Percentiles rank a stretch among this genome's conserved stretches.
phyloP scores from a whole-genome alignment of 2,329 filamentous ascomycete species.

The Pseudocercospora crystallina region DNA sequence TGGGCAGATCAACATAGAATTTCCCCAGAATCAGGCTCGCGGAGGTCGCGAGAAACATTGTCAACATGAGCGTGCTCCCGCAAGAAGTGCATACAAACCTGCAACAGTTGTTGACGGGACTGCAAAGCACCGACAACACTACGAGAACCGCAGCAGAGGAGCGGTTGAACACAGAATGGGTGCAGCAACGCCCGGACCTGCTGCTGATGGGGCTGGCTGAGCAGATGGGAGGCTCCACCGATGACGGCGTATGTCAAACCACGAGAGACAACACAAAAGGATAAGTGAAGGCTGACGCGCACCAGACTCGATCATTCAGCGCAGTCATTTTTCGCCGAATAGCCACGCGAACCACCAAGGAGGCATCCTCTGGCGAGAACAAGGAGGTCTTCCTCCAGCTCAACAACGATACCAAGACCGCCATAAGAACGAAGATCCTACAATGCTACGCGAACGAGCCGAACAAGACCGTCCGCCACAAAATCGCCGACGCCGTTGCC shows the following conservation, averaged over 20 bases:
- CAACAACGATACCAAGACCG: constrained; percentile 67
- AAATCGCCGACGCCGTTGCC: constrained; percentile 95
- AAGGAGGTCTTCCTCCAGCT: constrained; percentile 86
- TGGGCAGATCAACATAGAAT: too few species aligned
- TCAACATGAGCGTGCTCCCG: constrained; percentile 68
- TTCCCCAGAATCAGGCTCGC: too few species aligned
- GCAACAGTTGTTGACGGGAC: constrained; percentile 78
- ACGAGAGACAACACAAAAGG: background rate
- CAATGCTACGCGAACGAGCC: constrained; percentile 72
- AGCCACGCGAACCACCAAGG: constrained; percentile 83
- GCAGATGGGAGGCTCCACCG: constrained; percentile 77
- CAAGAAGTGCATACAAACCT: constrained; percentile 82
- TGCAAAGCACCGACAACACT: constrained; percentile 86
- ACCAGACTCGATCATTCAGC: constrained; percentile 81
- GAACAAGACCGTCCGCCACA: constrained; percentile 77
- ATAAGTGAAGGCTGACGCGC: constrained; percentile 9
- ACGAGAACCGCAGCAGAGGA: constrained; percentile 85
- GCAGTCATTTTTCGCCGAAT: constrained; percentile 94
- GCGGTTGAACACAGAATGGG: constrained; percentile 88
- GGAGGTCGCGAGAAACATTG: background rate
- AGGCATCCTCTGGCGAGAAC: constrained; percentile 63
- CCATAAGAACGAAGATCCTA: constrained; percentile 81
- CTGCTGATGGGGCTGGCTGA: constrained; percentile 92
- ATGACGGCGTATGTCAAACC: constrained; percentile 62
- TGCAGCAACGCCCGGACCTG: constrained; percentile 74